Evolutionary conservation across 768 basidiomycete genomes (phyloP), one percentile per base, ranked within the genome.

Genomic region (Hygrocybe coccinea): DNA sequence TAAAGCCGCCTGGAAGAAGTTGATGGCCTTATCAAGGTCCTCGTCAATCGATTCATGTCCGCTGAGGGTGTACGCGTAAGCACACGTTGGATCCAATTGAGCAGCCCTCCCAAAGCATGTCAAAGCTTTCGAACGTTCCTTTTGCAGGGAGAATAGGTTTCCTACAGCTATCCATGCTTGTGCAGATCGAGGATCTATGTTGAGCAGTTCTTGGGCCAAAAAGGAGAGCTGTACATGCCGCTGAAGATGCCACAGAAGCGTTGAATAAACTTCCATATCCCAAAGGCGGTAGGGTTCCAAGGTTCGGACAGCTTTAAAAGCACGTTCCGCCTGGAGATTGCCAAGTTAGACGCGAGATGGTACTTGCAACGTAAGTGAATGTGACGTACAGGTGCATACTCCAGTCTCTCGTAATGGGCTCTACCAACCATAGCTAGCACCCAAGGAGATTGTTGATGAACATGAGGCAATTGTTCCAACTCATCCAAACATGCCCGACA

Each of bases 41-140:
- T 98, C 95, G 72, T 97, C 90, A 63, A 97, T 84, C 29, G 87
- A 90, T 78, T 99, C 97, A 71, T 98, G 95, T 50, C 97, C 97
- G 65, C 92, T 93, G 57, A 99, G 77, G 21, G 94, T 97, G 75
- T 90, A 95, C 61, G 94, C 93, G 71, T 98, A 98, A 63, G 94
- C 93, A 71, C 90, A 95, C 17, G 82, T 79, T 15, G 92, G 86
- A 69, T 93, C 92, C 68, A 97, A 70, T 69, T 95, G 87, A 19
- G 85, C 83, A 41, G 97, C 97, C 49, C 97, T 85, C 56, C 85
- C 81, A 74, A 99, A 98, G 74, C 94, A 97, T 68, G 89, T 86
- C 71, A 98, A 74, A 15, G 97, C 95, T 66, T 97, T 90, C 50
- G 88, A 76, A 62, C 92, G 87, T 65, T 99, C 95, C 74, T 93